Evolutionary conservation across 352 stramenopile genomes (phyloP).

Genomic region (Globisporangium middletonii): DNA sequence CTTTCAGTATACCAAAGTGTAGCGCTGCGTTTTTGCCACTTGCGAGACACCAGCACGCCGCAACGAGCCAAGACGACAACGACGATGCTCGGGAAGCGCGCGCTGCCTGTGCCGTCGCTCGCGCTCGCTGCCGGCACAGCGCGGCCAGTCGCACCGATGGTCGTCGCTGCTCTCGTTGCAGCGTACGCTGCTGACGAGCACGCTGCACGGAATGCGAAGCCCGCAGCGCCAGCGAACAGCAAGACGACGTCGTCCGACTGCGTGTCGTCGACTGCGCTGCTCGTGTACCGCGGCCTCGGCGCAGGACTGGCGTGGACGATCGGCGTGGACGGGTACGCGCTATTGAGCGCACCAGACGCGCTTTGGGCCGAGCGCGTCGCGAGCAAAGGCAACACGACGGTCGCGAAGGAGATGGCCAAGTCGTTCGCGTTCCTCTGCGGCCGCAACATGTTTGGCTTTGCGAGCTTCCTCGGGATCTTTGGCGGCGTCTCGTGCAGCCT

Average conservation of each 20-base stretch:
- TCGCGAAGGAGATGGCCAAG: constrained; percentile 24
- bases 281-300: constrained; percentile 55
- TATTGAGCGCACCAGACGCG: constrained; percentile 29
- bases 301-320: constrained; percentile 72
- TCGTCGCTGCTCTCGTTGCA: not conserved
- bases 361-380: constrained; percentile 35
- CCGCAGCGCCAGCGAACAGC: constrained; percentile 2
- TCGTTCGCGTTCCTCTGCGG: constrained; percentile 24
- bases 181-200: not conserved
- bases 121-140: not conserved
- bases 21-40: not conserved
- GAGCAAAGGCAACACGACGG: constrained; percentile 15
- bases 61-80: not conserved
- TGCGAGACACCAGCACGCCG: not conserved
- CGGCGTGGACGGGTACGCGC: constrained; percentile 57
- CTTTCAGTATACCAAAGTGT: not conserved
- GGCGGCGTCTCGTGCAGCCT: constrained; percentile 62
- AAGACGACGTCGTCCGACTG: constrained; percentile 52
- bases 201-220: constrained; percentile 6
- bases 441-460: constrained; percentile 67
- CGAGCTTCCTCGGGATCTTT: constrained; percentile 69
- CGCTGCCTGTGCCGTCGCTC: not conserved
- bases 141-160: not conserved
- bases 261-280: constrained; percentile 51
- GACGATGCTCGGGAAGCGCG: constrained; percentile 1